Base-by-base conservation (phyloP, 192 early-diverging fungal species). In the Coemansia furcata region DNA sequence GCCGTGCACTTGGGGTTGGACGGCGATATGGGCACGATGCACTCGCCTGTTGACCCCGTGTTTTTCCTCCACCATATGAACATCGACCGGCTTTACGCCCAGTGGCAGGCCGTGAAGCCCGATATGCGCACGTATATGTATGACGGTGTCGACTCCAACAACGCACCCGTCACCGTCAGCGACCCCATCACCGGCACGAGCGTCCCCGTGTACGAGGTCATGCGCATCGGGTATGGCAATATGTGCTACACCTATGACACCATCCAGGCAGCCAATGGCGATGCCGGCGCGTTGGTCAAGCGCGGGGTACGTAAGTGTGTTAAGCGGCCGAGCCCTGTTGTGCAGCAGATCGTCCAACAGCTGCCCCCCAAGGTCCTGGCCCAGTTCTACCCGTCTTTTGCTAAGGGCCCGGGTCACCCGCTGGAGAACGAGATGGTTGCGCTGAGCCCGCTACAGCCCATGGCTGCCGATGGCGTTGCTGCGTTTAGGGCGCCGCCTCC, bases 51-150 rank as follows among this genome's bases (percentile, higher is more conserved):
- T 47, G 89, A 90, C 63, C 86, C 87, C 1, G 63, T 88, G 21
- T 90, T 90, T 73, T 88, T 76, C 69, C 52, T 88, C 49, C 87
- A 89, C 75, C 89, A 90, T 61, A 71, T 79, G 35, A 85, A 84
- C 67, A 76, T 87, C 49, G 89, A 86, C 74, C 76, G 79, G 21
- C 52, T 87, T 21, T 89, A 74, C 54, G 68, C 72, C 32, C 66
- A 73, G 46, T 87, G 86, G 85, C 87, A 89, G 76, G 72, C 74
- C 2, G 64, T 69, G 37, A 67, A 54, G 60, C 78, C 72, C 38
- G 63, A 59, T 55, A 57, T 63, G 21, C 77, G 83, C 58, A 70
- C 60, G 2, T 76, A 69, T 54, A 67, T 76, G 83, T 81, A 77
- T 33, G 65, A 74, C 43, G 80, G 81, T 21, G 49, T n/a, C 21